Percentiles rank a stretch among this genome's conserved stretches.
Evolutionary conservation across 2,329 filamentous ascomycete genomes (phyloP).

Genomic region (Verticillium nonalfalfae): DNA sequence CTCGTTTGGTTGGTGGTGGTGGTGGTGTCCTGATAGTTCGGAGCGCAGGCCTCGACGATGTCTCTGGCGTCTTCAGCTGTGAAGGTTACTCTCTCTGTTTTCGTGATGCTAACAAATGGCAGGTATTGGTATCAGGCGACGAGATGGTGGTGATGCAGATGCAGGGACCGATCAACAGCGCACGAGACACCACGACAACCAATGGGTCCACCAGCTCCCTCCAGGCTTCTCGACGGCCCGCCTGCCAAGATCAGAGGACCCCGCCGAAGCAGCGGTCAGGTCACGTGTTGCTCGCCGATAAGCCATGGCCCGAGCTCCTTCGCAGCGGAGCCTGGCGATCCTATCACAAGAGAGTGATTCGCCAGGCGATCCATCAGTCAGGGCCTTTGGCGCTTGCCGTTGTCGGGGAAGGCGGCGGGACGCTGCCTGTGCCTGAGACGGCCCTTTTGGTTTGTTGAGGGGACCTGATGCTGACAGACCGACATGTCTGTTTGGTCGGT

Average conservation of each 20-base stretch:
- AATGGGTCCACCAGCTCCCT: background rate
- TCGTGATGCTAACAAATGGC: background rate
- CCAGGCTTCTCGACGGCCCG: background rate
- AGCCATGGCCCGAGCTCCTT: background rate
- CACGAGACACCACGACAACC: background rate
- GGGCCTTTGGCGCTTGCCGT: background rate
- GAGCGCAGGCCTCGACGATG: background rate
- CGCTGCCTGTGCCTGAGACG: background rate
- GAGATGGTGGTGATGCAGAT: background rate
- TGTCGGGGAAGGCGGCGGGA: background rate
- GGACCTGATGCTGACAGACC: background rate
- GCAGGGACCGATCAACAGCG: background rate
- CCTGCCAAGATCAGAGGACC: background rate
- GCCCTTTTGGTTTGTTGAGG: slow-evolving; percentile 2
- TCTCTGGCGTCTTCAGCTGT: background rate
- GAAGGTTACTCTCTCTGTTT: background rate
- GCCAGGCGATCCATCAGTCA: background rate
- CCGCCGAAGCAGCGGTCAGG: background rate
- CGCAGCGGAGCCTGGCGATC: background rate
- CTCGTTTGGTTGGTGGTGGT: background rate
- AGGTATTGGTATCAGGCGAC: background rate
- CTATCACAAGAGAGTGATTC: background rate
- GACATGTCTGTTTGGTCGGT: background rate
- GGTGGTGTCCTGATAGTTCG: background rate
- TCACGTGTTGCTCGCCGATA: background rate